phyloP scores from a whole-genome alignment of 108 stramenopile genomes.

The Cyclotella cryptica region DNA sequence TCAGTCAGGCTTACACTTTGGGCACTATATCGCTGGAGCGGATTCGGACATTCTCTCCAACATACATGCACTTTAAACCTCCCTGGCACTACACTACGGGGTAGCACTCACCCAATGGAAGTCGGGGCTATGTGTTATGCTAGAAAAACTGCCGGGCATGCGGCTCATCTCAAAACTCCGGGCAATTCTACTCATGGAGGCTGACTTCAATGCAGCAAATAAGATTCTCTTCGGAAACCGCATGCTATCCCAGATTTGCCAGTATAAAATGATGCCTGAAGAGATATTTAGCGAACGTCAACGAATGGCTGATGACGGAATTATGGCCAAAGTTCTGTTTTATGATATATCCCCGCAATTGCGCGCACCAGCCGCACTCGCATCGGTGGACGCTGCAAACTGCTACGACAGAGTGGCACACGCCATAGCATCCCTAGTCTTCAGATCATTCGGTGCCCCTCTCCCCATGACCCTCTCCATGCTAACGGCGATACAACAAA shows the following conservation, averaged over 20 bases:
- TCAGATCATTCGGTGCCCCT: conserved; percentile 16
- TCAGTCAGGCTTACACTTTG: conserved; percentile 16
- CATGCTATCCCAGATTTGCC: conserved; percentile 18
- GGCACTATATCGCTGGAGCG: too few species aligned
- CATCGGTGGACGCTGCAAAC: too few species aligned
- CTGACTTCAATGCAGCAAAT: too few species aligned
- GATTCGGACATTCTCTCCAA: too few species aligned
- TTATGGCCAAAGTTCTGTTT: conserved; percentile 10
- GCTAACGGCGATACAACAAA: too few species aligned
- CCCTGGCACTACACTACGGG: conserved; percentile 15
- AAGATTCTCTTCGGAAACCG: conserved; percentile 20
- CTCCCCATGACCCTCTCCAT: not conserved
- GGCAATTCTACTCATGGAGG: conserved; percentile 35
- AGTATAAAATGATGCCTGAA: conserved; percentile 15
- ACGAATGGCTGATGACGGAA: conserved; percentile 23
- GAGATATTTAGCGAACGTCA: conserved; percentile 35
- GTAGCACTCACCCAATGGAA: conserved; percentile 4
- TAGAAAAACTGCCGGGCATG: conserved; percentile 12
- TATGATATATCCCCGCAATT: conserved; percentile 2
- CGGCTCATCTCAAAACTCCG: conserved; percentile 13
- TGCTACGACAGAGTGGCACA: too few species aligned
- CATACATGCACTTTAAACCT: not conserved
- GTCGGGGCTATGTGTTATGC: too few species aligned
- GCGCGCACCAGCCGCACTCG: not conserved
- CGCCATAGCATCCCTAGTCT: not conserved